Evolutionary conservation across 805 yeast genomes (phyloP).

Genomic region (Saturnispora galanensis): DNA sequence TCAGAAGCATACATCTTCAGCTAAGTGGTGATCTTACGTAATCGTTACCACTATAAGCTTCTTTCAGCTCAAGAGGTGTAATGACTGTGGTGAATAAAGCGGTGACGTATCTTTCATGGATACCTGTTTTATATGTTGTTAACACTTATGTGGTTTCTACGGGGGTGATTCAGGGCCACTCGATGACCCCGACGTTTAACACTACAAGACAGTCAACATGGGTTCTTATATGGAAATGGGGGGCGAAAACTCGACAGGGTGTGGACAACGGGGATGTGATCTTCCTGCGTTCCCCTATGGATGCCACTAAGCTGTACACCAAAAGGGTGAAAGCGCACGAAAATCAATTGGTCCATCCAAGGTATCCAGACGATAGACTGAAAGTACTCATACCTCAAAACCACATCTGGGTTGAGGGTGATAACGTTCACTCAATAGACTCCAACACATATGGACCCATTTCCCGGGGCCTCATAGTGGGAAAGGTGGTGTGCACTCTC

Average conservation of each 20-base stretch:
- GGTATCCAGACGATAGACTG: slow-evolving; percentile 57
- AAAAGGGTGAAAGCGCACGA: slow-evolving; percentile 71
- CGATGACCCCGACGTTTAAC: slow-evolving; percentile 86
- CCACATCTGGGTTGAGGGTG: slow-evolving; percentile 95
- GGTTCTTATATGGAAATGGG: slow-evolving; percentile 62
- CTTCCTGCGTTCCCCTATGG: slow-evolving; percentile 67
- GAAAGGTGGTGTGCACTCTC: slow-evolving; percentile 57
- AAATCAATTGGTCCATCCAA: slow-evolving; percentile 58
- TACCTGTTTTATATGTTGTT: slow-evolving; percentile 65
- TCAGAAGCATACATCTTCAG: no score
- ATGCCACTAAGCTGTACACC: slow-evolving; percentile 66
- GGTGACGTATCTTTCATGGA: slow-evolving; percentile 49
- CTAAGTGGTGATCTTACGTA: no score
- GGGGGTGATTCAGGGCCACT: slow-evolving; percentile 65
- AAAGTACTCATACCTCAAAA: slow-evolving; percentile 58
- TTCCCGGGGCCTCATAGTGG: slow-evolving; percentile 69
- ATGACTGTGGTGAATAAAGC: slow-evolving; percentile 16
- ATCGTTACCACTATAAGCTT: not conserved
- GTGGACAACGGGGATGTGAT: slow-evolving; percentile 55
- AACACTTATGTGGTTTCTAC: slow-evolving; percentile 65
- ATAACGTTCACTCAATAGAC: slow-evolving; percentile 75
- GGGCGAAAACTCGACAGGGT: slow-evolving; percentile 36
- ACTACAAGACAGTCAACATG: slow-evolving; percentile 38
- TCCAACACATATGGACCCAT: slow-evolving; percentile 85
- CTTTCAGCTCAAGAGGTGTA: not conserved